Evolutionary conservation across 2,329 filamentous ascomycete genomes (phyloP).

Genomic region (Penicillium sp.): DNA sequence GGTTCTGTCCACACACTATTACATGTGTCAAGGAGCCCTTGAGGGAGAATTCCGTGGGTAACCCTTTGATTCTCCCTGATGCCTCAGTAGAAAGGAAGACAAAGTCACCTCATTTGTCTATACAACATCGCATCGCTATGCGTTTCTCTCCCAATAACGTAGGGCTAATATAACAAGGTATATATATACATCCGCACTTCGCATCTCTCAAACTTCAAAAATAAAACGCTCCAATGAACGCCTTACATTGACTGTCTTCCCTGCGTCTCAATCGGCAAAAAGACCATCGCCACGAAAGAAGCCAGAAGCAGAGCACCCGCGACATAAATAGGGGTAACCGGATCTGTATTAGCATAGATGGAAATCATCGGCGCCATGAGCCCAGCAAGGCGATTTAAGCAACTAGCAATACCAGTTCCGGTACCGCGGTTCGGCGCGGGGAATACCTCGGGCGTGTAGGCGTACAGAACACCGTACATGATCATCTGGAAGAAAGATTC

Average conservation of each 20-base stretch:
- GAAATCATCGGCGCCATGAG: conserved; percentile 43
- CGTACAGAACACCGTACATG: conserved; percentile 54
- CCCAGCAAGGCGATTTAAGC: conserved; percentile 41
- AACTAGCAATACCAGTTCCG: conserved; percentile 47
- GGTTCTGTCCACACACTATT: too few relatives aligned
- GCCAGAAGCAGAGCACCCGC: conserved; percentile 41
- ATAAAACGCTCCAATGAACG: not conserved
- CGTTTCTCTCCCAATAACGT: not conserved
- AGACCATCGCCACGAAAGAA: conserved; percentile 41
- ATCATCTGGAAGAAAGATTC: conserved; percentile 53
- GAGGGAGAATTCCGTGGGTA: too few relatives aligned
- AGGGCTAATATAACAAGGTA: not conserved
- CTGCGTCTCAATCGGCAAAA: conserved; percentile 43
- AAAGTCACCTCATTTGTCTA: not conserved
- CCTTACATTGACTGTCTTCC: conserved; percentile 38
- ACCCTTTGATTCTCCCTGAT: too few relatives aligned
- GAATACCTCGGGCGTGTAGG: conserved; percentile 57
- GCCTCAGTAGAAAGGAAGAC: too few relatives aligned
- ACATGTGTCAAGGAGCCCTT: too few relatives aligned
- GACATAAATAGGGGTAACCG: conserved; percentile 42
- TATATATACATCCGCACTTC: not conserved
- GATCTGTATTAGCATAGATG: conserved; percentile 36
- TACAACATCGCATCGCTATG: not conserved
- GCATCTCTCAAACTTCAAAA: not conserved
- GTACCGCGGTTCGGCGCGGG: conserved; percentile 53